Evolutionary conservation across 1,284 basidiomycete species (phyloP).

Genomic region (Cutaneotrichosporon dermatis): DNA sequence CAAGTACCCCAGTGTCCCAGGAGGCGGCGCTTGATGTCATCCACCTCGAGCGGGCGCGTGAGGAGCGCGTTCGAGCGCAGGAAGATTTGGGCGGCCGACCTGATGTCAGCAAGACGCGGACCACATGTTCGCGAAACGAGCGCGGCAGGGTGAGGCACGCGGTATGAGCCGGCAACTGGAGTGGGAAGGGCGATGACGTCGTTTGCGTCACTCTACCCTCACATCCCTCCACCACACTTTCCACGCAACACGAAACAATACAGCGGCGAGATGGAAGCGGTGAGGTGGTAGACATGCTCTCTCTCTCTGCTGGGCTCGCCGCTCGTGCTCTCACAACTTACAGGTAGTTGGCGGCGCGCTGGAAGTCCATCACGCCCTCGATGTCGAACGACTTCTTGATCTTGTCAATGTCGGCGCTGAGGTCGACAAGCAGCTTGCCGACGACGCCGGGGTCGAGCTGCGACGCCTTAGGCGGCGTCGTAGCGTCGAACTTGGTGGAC

Average conservation of each 20-base stretch:
- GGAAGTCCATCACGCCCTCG: constrained; percentile 47
- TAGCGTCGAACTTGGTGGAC: constrained; percentile 35
- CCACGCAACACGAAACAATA: too few species aligned
- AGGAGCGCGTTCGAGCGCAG: constrained; percentile 68
- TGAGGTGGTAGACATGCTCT: neutral
- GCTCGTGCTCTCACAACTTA: constrained; percentile 21
- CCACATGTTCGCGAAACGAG: too few species aligned
- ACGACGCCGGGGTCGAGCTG: constrained; percentile 39
- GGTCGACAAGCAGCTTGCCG: constrained; percentile 45
- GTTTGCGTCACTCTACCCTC: too few species aligned
- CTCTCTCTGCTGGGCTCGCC: neutral
- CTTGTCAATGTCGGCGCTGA: constrained; percentile 34
- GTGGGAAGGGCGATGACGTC: too few species aligned
- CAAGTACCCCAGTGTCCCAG: constrained; percentile 54
- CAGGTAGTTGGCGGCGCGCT: constrained; percentile 47
- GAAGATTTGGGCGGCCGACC: constrained; percentile 62
- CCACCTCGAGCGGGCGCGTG: constrained; percentile 57
- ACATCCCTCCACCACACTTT: too few species aligned
- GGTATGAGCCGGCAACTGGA: too few species aligned
- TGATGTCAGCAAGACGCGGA: constrained; percentile 4
- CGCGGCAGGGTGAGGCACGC: too few species aligned
- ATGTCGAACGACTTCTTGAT: constrained; percentile 34
- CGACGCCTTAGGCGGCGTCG: constrained; percentile 45
- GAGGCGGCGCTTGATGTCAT: constrained; percentile 72
- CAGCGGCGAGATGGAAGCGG: too few species aligned